These are phyloP conservation scores for Talaromyces piceae DNA, from an alignment of 2,329 filamentous ascomycete genomes.

Conservation along the genomic window DNA sequence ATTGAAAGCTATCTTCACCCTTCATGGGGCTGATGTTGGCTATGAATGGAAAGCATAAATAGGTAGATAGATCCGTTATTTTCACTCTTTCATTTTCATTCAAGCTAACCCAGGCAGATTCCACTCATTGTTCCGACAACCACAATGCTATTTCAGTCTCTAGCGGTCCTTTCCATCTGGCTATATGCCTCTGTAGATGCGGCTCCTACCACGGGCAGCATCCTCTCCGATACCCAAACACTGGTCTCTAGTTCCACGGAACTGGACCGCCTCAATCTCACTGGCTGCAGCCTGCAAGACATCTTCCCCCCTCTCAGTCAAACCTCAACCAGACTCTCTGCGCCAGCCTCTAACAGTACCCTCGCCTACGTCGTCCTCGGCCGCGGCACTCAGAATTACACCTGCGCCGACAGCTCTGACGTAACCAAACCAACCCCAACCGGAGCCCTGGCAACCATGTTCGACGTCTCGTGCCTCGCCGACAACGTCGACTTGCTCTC, in stretches of 20 bases:
- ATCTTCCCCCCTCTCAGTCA: constrained; percentile 15
- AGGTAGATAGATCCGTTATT: not conserved
- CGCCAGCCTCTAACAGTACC: constrained; percentile 19
- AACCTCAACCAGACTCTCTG: constrained; percentile 20
- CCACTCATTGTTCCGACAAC: not conserved
- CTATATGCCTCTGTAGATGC: constrained; percentile 4
- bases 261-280: constrained; percentile 16
- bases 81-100: not conserved
- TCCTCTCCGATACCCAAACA: not conserved
- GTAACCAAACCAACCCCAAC: constrained; percentile 27
- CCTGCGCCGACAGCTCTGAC: constrained; percentile 27
- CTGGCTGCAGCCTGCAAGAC: constrained; percentile 17
- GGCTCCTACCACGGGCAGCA: not conserved
- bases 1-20: not conserved
- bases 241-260: not conserved
- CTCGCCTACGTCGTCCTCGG: constrained; percentile 42
- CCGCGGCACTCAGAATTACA: constrained; percentile 46
- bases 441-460: constrained; percentile 41
- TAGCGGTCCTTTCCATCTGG: constrained; percentile 12
- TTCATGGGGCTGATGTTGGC: not conserved
- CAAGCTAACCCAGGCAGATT: not conserved
- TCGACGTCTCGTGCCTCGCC: constrained; percentile 36
- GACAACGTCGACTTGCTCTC: constrained; percentile 21
- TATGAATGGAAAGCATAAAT: not conserved
- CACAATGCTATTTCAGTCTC: constrained; percentile 2